Evolutionary conservation across 768 basidiomycete species (phyloP).

Genomic region (Amanita jacksonii): DNA sequence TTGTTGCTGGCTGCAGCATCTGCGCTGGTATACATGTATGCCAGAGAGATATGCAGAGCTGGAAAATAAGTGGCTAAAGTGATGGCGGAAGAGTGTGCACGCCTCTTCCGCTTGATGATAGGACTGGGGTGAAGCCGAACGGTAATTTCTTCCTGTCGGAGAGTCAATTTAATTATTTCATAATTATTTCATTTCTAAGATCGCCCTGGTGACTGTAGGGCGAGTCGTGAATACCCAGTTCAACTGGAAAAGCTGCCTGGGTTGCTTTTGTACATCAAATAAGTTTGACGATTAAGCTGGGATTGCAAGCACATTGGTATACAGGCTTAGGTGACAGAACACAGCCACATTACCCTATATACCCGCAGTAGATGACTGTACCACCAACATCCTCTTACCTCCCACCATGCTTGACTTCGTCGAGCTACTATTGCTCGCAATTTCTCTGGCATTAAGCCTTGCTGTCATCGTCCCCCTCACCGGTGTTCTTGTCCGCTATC

Average conservation of each 20-base stretch:
- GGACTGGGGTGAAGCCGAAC: neutral
- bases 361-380: neutral
- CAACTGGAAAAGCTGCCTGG: no score
- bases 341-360: no score
- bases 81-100: neutral
- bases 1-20: constrained; percentile 38
- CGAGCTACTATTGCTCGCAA: constrained; percentile 30
- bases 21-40: constrained; percentile 38
- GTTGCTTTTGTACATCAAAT: no score
- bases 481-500: constrained; percentile 64
- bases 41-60: constrained; percentile 11
- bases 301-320: no score
- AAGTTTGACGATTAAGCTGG: no score
- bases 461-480: constrained; percentile 50
- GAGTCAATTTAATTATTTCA: neutral
- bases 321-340: no score
- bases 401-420: constrained; percentile 24
- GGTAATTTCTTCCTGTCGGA: neutral
- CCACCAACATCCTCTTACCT: neutral
- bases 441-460: constrained; percentile 44
- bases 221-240: no score
- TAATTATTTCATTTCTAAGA: no score
- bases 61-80: constrained; percentile 5
- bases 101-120: no score
- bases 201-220: no score